Evolutionary conservation across 2,329 filamentous ascomycete genomes (phyloP).

Genomic region (Mycogone perniciosa): DNA sequence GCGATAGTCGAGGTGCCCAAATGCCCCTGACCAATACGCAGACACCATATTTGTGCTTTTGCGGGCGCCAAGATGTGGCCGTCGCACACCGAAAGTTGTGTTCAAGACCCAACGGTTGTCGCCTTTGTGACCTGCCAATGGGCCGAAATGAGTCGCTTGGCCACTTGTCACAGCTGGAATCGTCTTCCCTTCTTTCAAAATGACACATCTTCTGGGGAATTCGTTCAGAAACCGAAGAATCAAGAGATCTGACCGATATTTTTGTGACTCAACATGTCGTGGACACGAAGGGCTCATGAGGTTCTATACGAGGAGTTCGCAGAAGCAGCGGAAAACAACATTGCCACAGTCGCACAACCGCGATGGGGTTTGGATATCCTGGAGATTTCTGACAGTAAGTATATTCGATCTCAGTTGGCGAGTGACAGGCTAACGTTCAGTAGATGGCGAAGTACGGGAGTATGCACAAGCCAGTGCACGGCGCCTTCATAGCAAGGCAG

Average conservation of each 20-base stretch:
- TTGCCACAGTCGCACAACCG: constrained; percentile 16
- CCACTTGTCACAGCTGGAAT: neutral
- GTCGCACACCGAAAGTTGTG: constrained; percentile 5
- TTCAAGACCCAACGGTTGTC: neutral
- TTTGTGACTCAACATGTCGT: constrained; percentile 18
- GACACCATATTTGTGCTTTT: neutral
- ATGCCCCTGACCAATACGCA: too few species aligned
- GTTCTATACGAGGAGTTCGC: constrained; percentile 21
- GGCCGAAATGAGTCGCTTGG: neutral
- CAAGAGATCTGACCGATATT: too few species aligned
- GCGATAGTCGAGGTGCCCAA: too few species aligned
- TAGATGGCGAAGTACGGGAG: constrained; percentile 20
- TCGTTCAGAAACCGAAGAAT: too few species aligned
- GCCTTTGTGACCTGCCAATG: neutral
- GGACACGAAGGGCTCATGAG: constrained; percentile 18
- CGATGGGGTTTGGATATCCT: constrained; percentile 24
- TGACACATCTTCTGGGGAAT: neutral
- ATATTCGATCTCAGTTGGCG: too few species aligned
- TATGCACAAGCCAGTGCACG: constrained; percentile 17
- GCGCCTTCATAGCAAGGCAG: constrained; percentile 19
- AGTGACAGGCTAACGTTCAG: neutral
- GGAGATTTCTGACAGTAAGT: constrained; percentile 20
- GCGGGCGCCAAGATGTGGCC: constrained; percentile 5
- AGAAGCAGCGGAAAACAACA: constrained; percentile 18
- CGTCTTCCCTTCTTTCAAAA: neutral